Evolutionary conservation across 2,329 filamentous ascomycete species (phyloP).

Genomic region (Epicoccum sorghinum): DNA sequence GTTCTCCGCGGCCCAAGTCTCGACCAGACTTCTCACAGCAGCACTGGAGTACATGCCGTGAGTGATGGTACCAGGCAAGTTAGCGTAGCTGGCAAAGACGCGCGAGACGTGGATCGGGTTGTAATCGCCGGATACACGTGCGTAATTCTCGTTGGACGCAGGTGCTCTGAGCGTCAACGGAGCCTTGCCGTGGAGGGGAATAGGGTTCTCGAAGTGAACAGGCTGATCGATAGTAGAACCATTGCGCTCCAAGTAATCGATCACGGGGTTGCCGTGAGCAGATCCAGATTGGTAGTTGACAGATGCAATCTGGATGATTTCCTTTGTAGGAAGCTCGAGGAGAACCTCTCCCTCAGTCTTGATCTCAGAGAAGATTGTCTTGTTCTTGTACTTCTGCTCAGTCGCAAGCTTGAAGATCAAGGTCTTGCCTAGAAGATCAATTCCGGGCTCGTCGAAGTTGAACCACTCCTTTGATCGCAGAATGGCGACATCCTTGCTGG

Average conservation of each 20-base stretch:
- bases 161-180: constrained; percentile 88
- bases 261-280: constrained; percentile 94
- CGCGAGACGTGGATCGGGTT: constrained; percentile 99
- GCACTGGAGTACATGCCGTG: constrained; percentile 99
- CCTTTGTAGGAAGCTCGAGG: constrained; percentile 93
- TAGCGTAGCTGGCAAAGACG: constrained; percentile 94
- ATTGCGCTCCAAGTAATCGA: constrained; percentile 92
- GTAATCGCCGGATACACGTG: constrained; percentile 95
- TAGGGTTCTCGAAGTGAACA: constrained; percentile 95
- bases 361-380: constrained; percentile 86
- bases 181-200: constrained; percentile 90
- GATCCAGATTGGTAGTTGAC: constrained; percentile 92
- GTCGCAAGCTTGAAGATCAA: constrained; percentile 95
- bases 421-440: constrained; percentile 89
- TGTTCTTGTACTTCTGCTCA: constrained; percentile 92
- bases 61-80: constrained; percentile 94
- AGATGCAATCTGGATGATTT: constrained; percentile 95
- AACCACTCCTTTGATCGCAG: constrained; percentile 99
- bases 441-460: constrained; percentile 80
- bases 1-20: constrained; percentile 99
- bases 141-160: constrained; percentile 96
- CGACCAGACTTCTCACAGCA: constrained; percentile 90
- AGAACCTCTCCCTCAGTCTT: constrained; percentile 92
- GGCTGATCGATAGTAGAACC: constrained; percentile 94
- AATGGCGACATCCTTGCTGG: constrained; percentile 89